Conservation (phyloP, 2,329 filamentous ascomycete genomes). For the Pseudocercospora crystallina region DNA sequence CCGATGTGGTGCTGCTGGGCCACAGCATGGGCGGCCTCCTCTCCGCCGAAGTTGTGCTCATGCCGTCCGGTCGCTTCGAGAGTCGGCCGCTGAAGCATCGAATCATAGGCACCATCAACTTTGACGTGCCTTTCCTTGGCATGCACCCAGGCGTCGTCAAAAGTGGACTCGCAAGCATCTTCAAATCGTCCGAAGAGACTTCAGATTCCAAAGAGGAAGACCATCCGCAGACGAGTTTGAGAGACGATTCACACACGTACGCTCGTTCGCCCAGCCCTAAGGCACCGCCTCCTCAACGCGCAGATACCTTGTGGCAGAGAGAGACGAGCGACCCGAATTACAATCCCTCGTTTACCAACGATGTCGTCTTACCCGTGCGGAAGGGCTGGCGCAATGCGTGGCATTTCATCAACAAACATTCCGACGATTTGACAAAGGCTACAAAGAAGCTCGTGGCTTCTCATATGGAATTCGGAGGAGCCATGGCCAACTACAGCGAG, state of each 20-base stretch:
- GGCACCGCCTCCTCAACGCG: slow-evolving; percentile 4
- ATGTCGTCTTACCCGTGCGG: slow-evolving; percentile 66
- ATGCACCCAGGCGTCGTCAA: slow-evolving; percentile 84
- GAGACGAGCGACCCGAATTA: slow-evolving; percentile 59
- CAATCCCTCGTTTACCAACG: slow-evolving; percentile 74
- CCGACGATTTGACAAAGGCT: slow-evolving; percentile 67
- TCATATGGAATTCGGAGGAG: slow-evolving; percentile 79
- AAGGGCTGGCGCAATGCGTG: slow-evolving; percentile 66
- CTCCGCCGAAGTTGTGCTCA: slow-evolving; percentile 73
- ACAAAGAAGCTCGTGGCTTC: slow-evolving; percentile 73
- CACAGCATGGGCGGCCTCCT: slow-evolving; percentile 90
- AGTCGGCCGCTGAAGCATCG: slow-evolving; percentile 62
- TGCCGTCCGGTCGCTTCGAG: slow-evolving; percentile 40
- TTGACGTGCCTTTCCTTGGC: slow-evolving; percentile 84
- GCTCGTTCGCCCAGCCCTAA: background rate
- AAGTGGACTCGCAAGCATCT: slow-evolving; percentile 78
- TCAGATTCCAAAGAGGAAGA: background rate
- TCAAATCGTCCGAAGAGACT: slow-evolving; percentile 51
- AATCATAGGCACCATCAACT: slow-evolving; percentile 76
- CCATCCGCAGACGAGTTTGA: background rate
- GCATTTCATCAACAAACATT: slow-evolving; percentile 82
- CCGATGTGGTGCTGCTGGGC: slow-evolving; percentile 79
- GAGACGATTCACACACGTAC: background rate
- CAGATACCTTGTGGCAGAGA: slow-evolving; percentile 31
- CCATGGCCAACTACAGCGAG: slow-evolving; percentile 72